Percentiles rank a stretch among this genome's conserved stretches.
phyloP scores from a whole-genome alignment of 768 basidiomycete species.

The Kwoniella dendrophila region DNA sequence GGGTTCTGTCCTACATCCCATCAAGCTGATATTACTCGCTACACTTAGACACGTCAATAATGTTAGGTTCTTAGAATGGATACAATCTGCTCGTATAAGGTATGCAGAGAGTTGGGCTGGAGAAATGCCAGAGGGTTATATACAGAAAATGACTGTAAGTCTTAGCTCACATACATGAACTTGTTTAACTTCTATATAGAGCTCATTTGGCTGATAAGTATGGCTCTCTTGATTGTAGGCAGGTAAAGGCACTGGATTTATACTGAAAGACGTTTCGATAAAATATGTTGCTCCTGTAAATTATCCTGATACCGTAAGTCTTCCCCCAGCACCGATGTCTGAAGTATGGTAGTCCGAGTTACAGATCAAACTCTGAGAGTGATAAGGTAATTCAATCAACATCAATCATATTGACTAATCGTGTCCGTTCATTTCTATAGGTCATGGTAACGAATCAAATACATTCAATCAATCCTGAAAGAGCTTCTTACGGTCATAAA shows the following conservation, averaged over 20 bases:
- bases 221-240: constrained; percentile 17
- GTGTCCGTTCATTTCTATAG: no score
- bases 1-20: no score
- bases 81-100: constrained; percentile 44
- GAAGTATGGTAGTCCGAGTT: no score
- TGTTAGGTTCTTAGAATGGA: constrained; percentile 43
- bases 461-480: constrained; percentile 33
- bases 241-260: constrained; percentile 44
- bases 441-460: constrained; percentile 39
- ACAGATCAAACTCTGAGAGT: no score
- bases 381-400: no score
- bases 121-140: constrained; percentile 26
- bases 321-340: background rate
- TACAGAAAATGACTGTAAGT: constrained; percentile 39
- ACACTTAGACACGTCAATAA: constrained; percentile 46
- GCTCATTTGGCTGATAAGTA: background rate
- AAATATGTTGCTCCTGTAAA: constrained; percentile 43
- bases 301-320: constrained; percentile 46
- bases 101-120: constrained; percentile 33
- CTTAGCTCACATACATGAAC: no score
- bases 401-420: no score
- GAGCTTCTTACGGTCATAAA: constrained; percentile 32
- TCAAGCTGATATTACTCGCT: background rate
- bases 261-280: constrained; percentile 44
- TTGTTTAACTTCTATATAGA: no score